Percentiles rank a stretch among this genome's conserved stretches.
phyloP scores from a whole-genome alignment of 257 asterid genomes.

The Echium plantagineum region DNA sequence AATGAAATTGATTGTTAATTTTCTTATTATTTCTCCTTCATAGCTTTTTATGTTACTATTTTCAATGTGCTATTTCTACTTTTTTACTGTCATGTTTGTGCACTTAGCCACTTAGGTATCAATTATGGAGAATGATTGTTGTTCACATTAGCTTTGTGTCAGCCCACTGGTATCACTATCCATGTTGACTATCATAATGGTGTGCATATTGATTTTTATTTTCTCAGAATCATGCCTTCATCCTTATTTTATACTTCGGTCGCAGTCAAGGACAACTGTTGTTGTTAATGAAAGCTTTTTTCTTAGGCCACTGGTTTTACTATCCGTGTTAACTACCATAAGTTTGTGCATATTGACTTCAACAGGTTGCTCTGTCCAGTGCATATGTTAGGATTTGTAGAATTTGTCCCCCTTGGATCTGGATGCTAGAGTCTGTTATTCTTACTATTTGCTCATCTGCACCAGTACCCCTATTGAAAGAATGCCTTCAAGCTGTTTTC shows the following conservation, averaged over 20 bases:
- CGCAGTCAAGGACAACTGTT: too few relatives aligned
- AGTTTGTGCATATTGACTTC: conserved; percentile 1
- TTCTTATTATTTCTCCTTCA: neutral
- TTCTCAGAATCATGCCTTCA: too few relatives aligned
- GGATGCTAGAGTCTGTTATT: conserved; percentile 86
- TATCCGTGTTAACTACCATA: conserved; percentile 11
- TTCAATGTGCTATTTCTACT: too few relatives aligned
- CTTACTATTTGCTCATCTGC: conserved; percentile 50
- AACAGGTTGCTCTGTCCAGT: conserved; percentile 73
- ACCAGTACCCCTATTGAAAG: conserved; percentile 38
- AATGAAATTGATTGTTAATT: conserved; percentile 8
- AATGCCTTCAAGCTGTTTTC: conserved; percentile 67
- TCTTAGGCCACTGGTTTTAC: neutral
- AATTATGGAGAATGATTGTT: too few relatives aligned
- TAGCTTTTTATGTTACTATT: too few relatives aligned
- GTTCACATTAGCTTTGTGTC: neutral
- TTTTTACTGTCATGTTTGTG: too few relatives aligned
- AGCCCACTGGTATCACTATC: too few relatives aligned
- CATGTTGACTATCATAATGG: conserved; percentile 7
- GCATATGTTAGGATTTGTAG: conserved; percentile 68
- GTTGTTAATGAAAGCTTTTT: neutral
- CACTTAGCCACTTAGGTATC: too few relatives aligned
- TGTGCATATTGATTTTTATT: neutral
- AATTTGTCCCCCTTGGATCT: conserved; percentile 57
- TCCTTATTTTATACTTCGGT: too few relatives aligned